Evolutionary conservation across 805 yeast species (phyloP), one percentile per base, ranked within the genome.

Genomic region (Cyberlindnera japonica): DNA sequence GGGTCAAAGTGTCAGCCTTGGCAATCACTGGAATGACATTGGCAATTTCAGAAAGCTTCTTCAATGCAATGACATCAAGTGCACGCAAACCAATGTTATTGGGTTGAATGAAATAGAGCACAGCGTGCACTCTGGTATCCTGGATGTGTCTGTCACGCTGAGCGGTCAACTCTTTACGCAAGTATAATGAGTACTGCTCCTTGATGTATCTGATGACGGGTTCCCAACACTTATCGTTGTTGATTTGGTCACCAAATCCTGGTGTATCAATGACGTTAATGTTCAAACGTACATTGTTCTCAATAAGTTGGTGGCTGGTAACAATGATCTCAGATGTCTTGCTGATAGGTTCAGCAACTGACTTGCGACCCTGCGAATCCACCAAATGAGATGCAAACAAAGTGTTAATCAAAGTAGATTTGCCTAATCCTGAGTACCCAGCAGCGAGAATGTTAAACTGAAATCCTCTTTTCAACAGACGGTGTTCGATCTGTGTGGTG

Each of bases 1-100:
- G 63, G 16, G 98, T 93, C 59, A 91, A 72, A 18, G 95, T 74
- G 66, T 91, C 99, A 21, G 95, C 74, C 68, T 93, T 91, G 46
- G 96, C 96, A 64, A 91, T 93, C 33, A 91, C 81, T 33, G 99
- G 99, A 39, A 93, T 85, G 37, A 91, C 96, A 60, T 91, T 91
- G 45, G 93, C 85, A 51, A 89, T 83, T 62, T 91, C 97, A 26
- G 89, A 74, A 47, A 91, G 72, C 65, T 85, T 87, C 61, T 78
- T 84, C 57, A 91, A 74, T 15, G 90, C 91, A 41, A 80, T 79
- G 33, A 88, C 68, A 63, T 91, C 99, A 53, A 93, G 71, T 26
- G 83, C 79, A 53, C 81, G 81, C 58, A 91, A 78, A n/a, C 93
- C 93, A 54, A 78, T 78, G 50, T 85, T 86, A 48, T 85, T 84